These are phyloP conservation scores for Spathaspora arborariae DNA, from an alignment of 805 yeast species.

Conservation along the genomic window DNA sequence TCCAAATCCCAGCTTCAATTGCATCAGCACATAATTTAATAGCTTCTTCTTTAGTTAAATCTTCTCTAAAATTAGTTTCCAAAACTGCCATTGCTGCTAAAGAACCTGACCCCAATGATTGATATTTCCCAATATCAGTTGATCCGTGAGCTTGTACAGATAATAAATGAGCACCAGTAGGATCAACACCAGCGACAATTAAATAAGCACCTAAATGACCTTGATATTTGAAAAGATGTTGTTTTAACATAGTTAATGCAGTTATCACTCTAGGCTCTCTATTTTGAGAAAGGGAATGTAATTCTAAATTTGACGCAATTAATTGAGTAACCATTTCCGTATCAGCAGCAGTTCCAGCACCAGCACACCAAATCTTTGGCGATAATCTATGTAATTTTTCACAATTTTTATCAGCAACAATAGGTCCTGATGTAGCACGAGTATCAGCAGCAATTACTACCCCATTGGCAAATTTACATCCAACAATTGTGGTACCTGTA, in stretches of 20 bases:
- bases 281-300: slow-evolving; percentile 78
- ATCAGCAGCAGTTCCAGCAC: slow-evolving; percentile 99
- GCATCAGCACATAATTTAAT: slow-evolving; percentile 87
- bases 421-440: slow-evolving; percentile 93
- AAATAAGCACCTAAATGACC: slow-evolving; percentile 97
- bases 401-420: slow-evolving; percentile 98
- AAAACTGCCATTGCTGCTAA: slow-evolving; percentile 98
- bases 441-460: slow-evolving; percentile 99
- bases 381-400: slow-evolving; percentile 88
- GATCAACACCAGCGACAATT: slow-evolving; percentile 97
- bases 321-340: slow-evolving; percentile 97
- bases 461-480: slow-evolving; percentile 88
- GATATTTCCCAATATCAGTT: slow-evolving; percentile 91
- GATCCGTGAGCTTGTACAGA: slow-evolving; percentile 98
- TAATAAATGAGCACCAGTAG: slow-evolving; percentile 90
- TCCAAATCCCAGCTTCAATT: slow-evolving; percentile 97
- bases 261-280: slow-evolving; percentile 92
- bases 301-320: slow-evolving; percentile 84
- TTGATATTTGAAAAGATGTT: slow-evolving; percentile 93
- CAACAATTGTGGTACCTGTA: slow-evolving; percentile 99
- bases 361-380: slow-evolving; percentile 98
- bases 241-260: slow-evolving; percentile 88
- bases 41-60: slow-evolving; percentile 84
- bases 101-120: slow-evolving; percentile 93
- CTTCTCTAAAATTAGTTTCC: slow-evolving; percentile 82